These are phyloP conservation scores for Epichloe coenophiala DNA, from an alignment of 2,329 filamentous ascomycete genomes.

Conservation along the genomic window DNA sequence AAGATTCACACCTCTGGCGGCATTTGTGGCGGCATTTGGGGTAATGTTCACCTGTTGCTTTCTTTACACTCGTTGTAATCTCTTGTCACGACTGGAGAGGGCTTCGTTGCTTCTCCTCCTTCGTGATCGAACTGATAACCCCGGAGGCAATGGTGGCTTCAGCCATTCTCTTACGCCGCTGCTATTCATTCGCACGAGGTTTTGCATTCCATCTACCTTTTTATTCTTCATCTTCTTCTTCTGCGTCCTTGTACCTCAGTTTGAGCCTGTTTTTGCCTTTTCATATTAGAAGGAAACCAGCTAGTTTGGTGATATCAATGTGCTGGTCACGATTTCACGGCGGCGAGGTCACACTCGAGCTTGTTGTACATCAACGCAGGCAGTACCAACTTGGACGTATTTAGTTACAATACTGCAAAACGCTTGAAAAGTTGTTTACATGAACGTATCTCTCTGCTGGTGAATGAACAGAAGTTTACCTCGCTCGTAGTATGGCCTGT, in stretches of 20 bases:
- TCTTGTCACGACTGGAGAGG: constrained; percentile 23
- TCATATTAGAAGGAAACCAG: background rate
- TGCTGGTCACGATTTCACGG: constrained; percentile 19
- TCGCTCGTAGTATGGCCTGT: no score
- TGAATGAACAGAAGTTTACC: background rate
- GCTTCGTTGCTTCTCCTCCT: constrained; percentile 10
- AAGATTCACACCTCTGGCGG: background rate
- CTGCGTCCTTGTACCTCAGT: background rate
- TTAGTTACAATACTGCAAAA: constrained; percentile 4
- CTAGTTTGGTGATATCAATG: constrained; percentile 12
- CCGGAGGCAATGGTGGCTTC: background rate
- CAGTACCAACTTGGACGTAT: background rate
- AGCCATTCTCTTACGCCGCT: background rate
- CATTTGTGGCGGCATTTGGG: background rate
- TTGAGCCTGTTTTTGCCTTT: background rate
- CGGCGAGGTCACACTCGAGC: constrained; percentile 7
- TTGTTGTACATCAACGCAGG: no score
- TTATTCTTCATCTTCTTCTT: background rate
- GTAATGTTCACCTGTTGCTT: constrained; percentile 8
- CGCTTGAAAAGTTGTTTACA: no score
- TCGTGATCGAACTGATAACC: background rate
- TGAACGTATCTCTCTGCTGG: background rate
- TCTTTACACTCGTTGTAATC: constrained; percentile 42
- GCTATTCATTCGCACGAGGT: background rate
- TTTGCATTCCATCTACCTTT: background rate